Evolutionary conservation across 352 stramenopile species (phyloP).

Genomic region (Pythium plurisporium): DNA sequence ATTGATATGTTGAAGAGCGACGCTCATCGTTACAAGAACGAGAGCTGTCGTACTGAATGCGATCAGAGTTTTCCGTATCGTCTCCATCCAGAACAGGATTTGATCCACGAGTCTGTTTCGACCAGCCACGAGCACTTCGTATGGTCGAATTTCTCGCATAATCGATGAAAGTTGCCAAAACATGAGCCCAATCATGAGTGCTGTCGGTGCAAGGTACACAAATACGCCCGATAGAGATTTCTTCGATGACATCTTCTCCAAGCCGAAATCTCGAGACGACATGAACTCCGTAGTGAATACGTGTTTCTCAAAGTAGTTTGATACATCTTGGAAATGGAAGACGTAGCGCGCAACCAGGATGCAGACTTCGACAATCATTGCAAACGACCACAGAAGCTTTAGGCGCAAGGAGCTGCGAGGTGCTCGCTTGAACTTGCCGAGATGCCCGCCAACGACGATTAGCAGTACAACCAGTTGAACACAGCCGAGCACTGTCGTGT

Average conservation of each 20-base stretch:
- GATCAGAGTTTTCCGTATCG: slow-evolving; percentile 57
- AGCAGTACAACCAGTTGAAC: slow-evolving; percentile 63
- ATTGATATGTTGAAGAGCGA: slow-evolving; percentile 54
- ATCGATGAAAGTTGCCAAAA: slow-evolving; percentile 84
- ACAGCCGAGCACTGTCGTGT: slow-evolving; percentile 61
- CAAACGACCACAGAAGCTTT: slow-evolving; percentile 74
- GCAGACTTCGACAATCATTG: slow-evolving; percentile 59
- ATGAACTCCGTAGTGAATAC: slow-evolving; percentile 76
- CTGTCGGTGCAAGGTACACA: slow-evolving; percentile 71
- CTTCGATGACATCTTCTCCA: slow-evolving; percentile 60
- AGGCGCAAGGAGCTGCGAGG: slow-evolving; percentile 65
- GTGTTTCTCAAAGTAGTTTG: slow-evolving; percentile 51
- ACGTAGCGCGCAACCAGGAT: slow-evolving; percentile 72
- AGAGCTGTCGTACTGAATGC: slow-evolving; percentile 65
- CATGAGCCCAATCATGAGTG: slow-evolving; percentile 62
- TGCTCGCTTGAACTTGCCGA: slow-evolving; percentile 56
- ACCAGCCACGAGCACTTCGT: slow-evolving; percentile 60
- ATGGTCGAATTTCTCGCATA: slow-evolving; percentile 53
- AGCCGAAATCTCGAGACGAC: slow-evolving; percentile 62
- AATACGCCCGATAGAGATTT: slow-evolving; percentile 68
- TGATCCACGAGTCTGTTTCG: slow-evolving; percentile 47
- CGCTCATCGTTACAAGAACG: slow-evolving; percentile 65
- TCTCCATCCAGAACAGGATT: slow-evolving; percentile 52
- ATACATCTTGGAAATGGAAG: slow-evolving; percentile 76
- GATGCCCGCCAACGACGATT: slow-evolving; percentile 63